Percentiles rank a stretch among this genome's conserved stretches.
Evolutionary conservation across 148 eudicot species (phyloP).

Genomic region (Chenopodium album): DNA sequence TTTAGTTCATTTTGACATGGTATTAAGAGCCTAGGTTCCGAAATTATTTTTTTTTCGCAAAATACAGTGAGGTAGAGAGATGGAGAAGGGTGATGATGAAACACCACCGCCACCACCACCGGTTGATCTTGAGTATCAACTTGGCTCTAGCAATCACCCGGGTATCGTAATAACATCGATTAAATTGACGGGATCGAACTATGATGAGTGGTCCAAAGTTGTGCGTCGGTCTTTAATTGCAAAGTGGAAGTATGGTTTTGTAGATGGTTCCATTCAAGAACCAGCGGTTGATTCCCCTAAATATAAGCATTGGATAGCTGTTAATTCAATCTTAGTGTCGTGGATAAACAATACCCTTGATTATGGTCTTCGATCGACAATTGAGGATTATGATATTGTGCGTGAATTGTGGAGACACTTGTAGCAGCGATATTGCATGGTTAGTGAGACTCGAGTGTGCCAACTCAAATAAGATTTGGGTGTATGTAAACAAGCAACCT

Average conservation of each 20-base stretch:
- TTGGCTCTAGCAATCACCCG: too few relatives aligned
- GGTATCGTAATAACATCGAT: too few relatives aligned
- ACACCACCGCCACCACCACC: too few relatives aligned
- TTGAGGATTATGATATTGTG: background rate
- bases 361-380: background rate
- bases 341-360: background rate
- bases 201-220: background rate
- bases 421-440: background rate
- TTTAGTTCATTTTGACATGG: too few relatives aligned
- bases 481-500: background rate
- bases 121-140: too few relatives aligned
- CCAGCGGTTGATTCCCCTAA: background rate
- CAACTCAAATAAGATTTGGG: background rate
- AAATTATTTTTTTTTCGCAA: too few relatives aligned
- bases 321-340: background rate
- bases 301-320: background rate
- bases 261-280: background rate
- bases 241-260: background rate
- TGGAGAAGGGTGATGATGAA: too few relatives aligned
- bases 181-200: too few relatives aligned
- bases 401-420: background rate
- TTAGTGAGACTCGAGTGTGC: background rate
- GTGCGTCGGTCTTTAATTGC: background rate
- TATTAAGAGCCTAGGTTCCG: too few relatives aligned
- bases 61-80: too few relatives aligned